These are phyloP conservation scores for Aspergillus spinulosporus DNA, from an alignment of 2,329 filamentous ascomycete genomes.

Conservation along the genomic window DNA sequence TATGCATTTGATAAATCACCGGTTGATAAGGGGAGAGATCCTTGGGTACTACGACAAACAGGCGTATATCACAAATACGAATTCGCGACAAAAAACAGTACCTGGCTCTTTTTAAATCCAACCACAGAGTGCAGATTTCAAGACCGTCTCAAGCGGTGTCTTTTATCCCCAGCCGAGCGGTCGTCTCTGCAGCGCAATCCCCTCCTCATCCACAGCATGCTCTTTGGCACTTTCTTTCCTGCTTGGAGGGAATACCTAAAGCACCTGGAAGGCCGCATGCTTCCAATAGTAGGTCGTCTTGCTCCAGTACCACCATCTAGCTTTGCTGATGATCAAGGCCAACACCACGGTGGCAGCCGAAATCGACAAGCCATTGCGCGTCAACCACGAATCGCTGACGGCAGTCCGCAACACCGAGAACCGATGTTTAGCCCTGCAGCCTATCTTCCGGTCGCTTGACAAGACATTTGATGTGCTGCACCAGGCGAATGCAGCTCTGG, in stretches of 20 bases:
- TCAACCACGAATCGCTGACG: conserved; percentile 24
- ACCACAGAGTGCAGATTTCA: conserved; percentile 17
- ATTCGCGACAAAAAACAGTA: conserved; percentile 20
- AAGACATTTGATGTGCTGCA: conserved; percentile 17
- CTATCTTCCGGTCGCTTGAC: conserved; percentile 22
- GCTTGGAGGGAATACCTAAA: conserved; percentile 35
- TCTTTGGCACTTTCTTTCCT: conserved; percentile 31
- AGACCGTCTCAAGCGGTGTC: conserved; percentile 19
- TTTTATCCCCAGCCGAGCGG: conserved; percentile 12
- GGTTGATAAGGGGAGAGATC: conserved; percentile 19
- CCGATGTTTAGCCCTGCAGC: conserved; percentile 22
- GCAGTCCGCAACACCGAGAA: conserved; percentile 22
- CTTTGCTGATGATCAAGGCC: conserved; percentile 13
- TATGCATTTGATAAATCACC: conserved; percentile 30
- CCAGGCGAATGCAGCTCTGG: conserved; percentile 12
- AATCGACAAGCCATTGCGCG: conserved; percentile 15
- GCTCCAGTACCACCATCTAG: background rate
- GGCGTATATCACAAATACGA: conserved; percentile 36
- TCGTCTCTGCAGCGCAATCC: conserved; percentile 17
- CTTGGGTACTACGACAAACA: conserved; percentile 34
- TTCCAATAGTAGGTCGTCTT: conserved; percentile 22
- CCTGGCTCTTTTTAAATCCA: conserved; percentile 32
- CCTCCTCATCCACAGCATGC: conserved; percentile 29
- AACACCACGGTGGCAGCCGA: conserved; percentile 11
- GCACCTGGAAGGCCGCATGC: conserved; percentile 25